Conservation (phyloP, 2,329 filamentous ascomycete species). For the Penicillium sp. region DNA sequence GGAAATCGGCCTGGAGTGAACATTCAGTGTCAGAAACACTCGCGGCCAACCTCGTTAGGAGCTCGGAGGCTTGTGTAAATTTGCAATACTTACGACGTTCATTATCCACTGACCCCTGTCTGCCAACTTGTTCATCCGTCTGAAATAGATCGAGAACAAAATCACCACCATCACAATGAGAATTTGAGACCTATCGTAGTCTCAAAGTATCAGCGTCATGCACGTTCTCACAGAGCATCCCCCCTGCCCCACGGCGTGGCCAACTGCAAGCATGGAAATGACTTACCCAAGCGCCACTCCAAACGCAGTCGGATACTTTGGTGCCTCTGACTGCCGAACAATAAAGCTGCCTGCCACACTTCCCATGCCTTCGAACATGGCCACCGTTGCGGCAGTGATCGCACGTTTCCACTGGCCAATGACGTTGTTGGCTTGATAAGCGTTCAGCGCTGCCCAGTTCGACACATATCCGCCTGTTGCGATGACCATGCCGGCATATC, state of each 20-base stretch:
- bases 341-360: conserved; percentile 63
- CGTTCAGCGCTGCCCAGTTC: conserved; percentile 63
- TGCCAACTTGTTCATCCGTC: conserved; percentile 46
- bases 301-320: conserved; percentile 58
- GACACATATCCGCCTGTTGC: conserved; percentile 63
- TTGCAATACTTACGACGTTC: conserved; percentile 28
- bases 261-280: not conserved
- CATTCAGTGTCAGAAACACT: not conserved
- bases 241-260: too few species aligned
- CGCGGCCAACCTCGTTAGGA: too few species aligned
- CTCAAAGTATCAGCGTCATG: not conserved
- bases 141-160: conserved; percentile 51
- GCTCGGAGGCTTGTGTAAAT: too few species aligned
- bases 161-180: conserved; percentile 51
- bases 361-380: conserved; percentile 57
- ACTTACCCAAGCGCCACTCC: conserved; percentile 57
- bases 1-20: conserved; percentile 23
- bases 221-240: too few species aligned
- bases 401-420: conserved; percentile 60
- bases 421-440: conserved; percentile 59
- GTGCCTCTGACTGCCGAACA: conserved; percentile 56
- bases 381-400: conserved; percentile 55
- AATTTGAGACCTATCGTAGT: conserved; percentile 47
- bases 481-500: conserved; percentile 60
- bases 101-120: conserved; percentile 44